Evolutionary conservation across 257 asterid species (phyloP), one percentile per base, ranked within the genome.

Genomic region (Perilla frutescens): DNA sequence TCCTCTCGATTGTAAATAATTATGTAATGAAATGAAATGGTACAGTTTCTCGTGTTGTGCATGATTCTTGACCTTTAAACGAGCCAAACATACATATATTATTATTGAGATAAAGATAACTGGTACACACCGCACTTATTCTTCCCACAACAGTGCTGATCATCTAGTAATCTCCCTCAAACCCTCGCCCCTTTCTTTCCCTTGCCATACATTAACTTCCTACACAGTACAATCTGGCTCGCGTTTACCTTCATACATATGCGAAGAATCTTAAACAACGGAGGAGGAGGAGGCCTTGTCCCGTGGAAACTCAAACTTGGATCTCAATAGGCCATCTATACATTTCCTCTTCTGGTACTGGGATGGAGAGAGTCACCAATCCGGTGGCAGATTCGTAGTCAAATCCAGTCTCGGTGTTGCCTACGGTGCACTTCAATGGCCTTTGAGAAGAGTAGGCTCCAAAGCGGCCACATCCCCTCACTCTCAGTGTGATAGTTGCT

Each of bases 391-490:
- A 71, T 45, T 89, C 84, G 39, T 88, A 88, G 65, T 83, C 63
- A 11, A 87, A 89, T 62, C 76, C 86, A 1, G 81, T 77, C 51
- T 83, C 90, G 8, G 57, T 51, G 49, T 73, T 72, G 51, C 85
- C 96, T 54, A 91, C 70, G 0, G 32, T 62, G 84, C 96, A 88
- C 84, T 81, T 87, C 47, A 80, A 73, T 1, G 98, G 98, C 58
- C 63, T 62, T 51, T 84, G 92, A 59, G 96, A 87, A 72, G 81
- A 76, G 87, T 89, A 93, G 48, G 77, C 75, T 5, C 98, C 98
- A 41, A 91, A 93, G 6, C 84, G 85, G 56, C 98, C 98, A 64
- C 94, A 89, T 70, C 98, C 98, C 78, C 95, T 80, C 59, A 81
- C 88, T 72, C 80, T 78, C n/a, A 91, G 81, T 14, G 79, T 69